Evolutionary conservation across 1,284 basidiomycete species (phyloP).

Genomic region (Pseudozyma pruni): DNA sequence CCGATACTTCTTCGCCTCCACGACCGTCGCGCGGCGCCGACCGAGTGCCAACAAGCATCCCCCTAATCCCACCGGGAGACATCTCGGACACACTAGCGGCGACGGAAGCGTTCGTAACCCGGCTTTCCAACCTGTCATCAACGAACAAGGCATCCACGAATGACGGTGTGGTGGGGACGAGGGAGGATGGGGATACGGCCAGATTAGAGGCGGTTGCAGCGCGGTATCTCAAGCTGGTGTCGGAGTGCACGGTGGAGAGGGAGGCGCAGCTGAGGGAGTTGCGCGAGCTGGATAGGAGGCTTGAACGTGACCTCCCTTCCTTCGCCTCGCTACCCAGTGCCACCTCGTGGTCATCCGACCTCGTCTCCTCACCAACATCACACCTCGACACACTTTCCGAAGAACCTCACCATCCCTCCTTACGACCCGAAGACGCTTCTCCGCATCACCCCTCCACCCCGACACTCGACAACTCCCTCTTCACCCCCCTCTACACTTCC

Average conservation of each 20-base stretch:
- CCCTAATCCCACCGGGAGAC: too few relatives aligned
- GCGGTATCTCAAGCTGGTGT: conserved; percentile 22
- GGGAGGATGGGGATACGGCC: conserved; percentile 14
- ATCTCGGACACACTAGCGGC: conserved; percentile 6
- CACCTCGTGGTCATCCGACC: background rate
- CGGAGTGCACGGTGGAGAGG: conserved; percentile 18
- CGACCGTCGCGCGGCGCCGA: too few relatives aligned
- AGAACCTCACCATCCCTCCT: too few relatives aligned
- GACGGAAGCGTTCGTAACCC: conserved; percentile 9
- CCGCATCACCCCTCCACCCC: background rate
- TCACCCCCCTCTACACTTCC: conserved; percentile 21
- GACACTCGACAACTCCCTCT: conserved; percentile 2
- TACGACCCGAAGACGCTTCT: too few relatives aligned
- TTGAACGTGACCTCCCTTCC: conserved; percentile 7
- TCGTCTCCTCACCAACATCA: background rate
- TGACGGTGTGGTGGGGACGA: too few relatives aligned
- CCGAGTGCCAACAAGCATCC: too few relatives aligned
- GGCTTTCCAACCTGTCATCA: conserved; percentile 1
- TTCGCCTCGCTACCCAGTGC: background rate
- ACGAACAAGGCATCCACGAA: too few relatives aligned
- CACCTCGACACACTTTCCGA: background rate
- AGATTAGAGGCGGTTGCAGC: conserved; percentile 21
- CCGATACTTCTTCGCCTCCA: too few relatives aligned
- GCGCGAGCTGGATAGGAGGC: conserved; percentile 26
- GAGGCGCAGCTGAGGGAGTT: conserved; percentile 50